Percentiles rank a stretch among this genome's conserved stretches.
Evolutionary conservation across 1,139 yeast species (phyloP).

Genomic region (Protomyces macrosporus): DNA sequence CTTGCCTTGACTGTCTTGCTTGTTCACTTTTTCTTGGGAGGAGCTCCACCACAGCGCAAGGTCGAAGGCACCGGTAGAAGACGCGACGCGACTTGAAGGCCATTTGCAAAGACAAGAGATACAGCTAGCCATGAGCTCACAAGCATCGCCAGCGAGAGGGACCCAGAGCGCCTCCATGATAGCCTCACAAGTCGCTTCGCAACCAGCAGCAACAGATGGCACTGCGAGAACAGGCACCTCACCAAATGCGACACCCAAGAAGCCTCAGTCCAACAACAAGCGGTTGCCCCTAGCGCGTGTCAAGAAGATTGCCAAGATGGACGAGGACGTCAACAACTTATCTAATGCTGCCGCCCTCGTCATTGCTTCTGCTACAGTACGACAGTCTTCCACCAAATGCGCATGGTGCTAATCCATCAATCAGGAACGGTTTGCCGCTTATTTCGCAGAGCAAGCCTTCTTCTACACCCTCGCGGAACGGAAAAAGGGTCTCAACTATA

Average conservation of each 20-base stretch:
- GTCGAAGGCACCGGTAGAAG: not conserved
- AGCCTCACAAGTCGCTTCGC: too few species aligned
- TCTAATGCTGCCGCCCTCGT: slow-evolving; percentile 26
- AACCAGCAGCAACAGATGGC: too few species aligned
- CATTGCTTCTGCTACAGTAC: slow-evolving; percentile 25
- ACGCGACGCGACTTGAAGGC: not conserved
- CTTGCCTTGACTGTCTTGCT: not conserved
- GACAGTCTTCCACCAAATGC: not conserved
- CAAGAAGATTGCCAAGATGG: slow-evolving; percentile 76
- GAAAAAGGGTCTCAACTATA: slow-evolving; percentile 18
- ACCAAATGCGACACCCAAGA: not conserved
- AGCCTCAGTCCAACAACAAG: slow-evolving; percentile 2
- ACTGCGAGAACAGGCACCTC: too few species aligned
- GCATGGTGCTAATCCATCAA: not conserved
- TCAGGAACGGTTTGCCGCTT: slow-evolving; percentile 19
- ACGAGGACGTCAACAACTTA: slow-evolving; percentile 51
- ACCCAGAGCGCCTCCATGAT: too few species aligned
- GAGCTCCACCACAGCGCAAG: not conserved
- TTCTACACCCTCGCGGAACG: slow-evolving; percentile 22
- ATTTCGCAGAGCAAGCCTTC: slow-evolving; percentile 24
- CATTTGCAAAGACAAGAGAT: too few species aligned
- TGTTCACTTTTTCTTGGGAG: not conserved
- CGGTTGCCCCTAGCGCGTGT: slow-evolving; percentile 70
- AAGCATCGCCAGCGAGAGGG: too few species aligned
- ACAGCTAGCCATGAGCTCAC: too few species aligned